These are phyloP conservation scores for Nakazawaea holstii DNA, from an alignment of 805 yeast genomes.

Conservation along the genomic window DNA sequence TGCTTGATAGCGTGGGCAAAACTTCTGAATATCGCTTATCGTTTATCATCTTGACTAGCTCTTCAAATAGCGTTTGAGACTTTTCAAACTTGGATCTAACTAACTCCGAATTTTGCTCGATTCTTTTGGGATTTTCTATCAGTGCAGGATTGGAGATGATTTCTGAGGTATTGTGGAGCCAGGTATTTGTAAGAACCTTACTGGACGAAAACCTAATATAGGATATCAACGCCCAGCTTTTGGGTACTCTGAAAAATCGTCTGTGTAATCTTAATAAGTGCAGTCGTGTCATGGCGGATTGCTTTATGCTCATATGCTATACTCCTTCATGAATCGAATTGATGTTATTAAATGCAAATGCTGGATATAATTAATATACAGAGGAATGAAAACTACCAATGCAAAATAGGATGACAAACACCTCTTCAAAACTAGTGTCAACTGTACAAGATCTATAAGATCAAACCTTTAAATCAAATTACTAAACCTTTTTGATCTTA, in stretches of 20 bases:
- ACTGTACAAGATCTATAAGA: too few relatives aligned
- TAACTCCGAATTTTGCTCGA: too few relatives aligned
- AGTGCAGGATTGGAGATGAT: not conserved
- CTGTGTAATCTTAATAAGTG: not conserved
- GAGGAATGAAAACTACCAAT: too few relatives aligned
- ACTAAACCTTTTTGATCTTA: too few relatives aligned
- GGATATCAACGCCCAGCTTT: not conserved
- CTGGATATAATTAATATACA: not conserved
- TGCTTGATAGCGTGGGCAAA: not conserved
- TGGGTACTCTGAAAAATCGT: slow-evolving; percentile 2
- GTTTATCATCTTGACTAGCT: not conserved
- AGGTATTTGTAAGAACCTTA: not conserved
- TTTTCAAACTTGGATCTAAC: not conserved
- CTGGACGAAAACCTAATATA: not conserved
- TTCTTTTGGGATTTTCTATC: not conserved
- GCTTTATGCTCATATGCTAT: not conserved
- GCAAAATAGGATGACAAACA: too few relatives aligned
- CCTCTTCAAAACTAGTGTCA: too few relatives aligned
- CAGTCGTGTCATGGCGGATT: not conserved
- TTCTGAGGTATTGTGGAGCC: not conserved
- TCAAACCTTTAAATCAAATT: too few relatives aligned
- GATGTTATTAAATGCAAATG: not conserved
- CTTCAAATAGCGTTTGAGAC: not conserved
- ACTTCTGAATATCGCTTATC: not conserved
- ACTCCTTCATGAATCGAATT: not conserved